Conservation (phyloP, 192 early-diverging fungal genomes). For the Coemansia sp. region DNA sequence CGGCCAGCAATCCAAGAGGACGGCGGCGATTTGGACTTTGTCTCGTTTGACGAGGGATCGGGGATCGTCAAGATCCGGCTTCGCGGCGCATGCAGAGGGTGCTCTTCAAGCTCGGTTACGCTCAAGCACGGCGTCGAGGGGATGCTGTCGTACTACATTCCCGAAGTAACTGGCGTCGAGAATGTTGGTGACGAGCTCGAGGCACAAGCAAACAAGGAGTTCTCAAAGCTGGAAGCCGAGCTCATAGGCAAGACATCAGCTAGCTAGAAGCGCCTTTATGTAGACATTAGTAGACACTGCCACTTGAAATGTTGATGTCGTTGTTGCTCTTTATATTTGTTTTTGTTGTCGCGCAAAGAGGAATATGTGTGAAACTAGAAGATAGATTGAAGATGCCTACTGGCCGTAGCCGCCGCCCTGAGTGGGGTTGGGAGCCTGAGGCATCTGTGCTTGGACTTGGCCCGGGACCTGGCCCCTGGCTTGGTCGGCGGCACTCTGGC, state of each 20-base stretch:
- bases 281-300: not conserved
- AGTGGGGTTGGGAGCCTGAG: not conserved
- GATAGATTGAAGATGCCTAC: not conserved
- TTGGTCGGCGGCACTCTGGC: constrained; percentile 8
- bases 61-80: constrained; percentile 92
- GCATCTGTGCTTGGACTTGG: not conserved
- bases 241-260: constrained; percentile 9
- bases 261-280: not conserved
- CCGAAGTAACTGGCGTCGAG: constrained; percentile 87
- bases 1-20: constrained; percentile 98
- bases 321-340: not conserved
- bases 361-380: not conserved
- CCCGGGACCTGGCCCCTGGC: not conserved
- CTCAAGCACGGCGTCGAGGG: constrained; percentile 99
- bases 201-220: constrained; percentile 75
- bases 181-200: constrained; percentile 91
- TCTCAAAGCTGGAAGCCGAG: constrained; percentile 83
- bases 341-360: not conserved
- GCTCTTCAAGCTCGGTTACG: constrained; percentile 86
- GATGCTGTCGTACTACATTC: constrained; percentile 99
- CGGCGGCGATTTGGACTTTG: constrained; percentile 98
- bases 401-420: not conserved
- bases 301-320: too few relatives aligned
- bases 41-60: constrained; percentile 77
- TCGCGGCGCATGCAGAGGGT: constrained; percentile 95